A percentile compares a stretch with the other conserved stretches of the same genome.
These are phyloP conservation scores for Crepidotus variabilis DNA, from an alignment of 768 basidiomycete species.

Conservation along the genomic window DNA sequence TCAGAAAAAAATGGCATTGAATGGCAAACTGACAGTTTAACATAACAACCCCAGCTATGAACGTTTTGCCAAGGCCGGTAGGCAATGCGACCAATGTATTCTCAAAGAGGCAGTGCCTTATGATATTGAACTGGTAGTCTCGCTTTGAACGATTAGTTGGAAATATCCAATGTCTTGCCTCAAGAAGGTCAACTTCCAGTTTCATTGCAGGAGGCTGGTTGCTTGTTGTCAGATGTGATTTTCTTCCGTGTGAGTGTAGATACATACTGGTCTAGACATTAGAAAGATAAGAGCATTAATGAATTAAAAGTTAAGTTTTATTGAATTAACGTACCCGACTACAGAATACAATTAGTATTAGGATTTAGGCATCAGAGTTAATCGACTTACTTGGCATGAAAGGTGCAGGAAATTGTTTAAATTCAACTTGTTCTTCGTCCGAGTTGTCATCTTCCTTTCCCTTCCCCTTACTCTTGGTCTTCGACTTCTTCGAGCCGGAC, in stretches of 20 bases:
- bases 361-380: background rate
- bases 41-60: constrained; percentile 97
- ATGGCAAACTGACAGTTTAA: constrained; percentile 62
- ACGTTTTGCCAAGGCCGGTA: constrained; percentile 96
- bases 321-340: constrained; percentile 49
- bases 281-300: background rate
- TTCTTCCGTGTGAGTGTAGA: background rate
- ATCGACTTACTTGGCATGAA: constrained; percentile 57
- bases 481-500: constrained; percentile 61
- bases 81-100: constrained; percentile 94
- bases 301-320: background rate
- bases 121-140: constrained; percentile 94
- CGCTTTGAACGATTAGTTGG: constrained; percentile 86
- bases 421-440: constrained; percentile 61
- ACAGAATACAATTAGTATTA: background rate
- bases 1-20: background rate
- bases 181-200: constrained; percentile 69
- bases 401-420: constrained; percentile 85
- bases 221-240: background rate
- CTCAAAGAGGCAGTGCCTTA: constrained; percentile 78
- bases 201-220: constrained; percentile 73
- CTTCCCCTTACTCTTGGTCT: constrained; percentile 50
- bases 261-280: constrained; percentile 26
- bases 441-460: constrained; percentile 39
- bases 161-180: constrained; percentile 85